Percentiles rank a stretch among this genome's conserved stretches.
These are phyloP conservation scores for Thermothielavioides terrestris DNA, from an alignment of 495 filamentous ascomycete species.

Conservation along the genomic window DNA sequence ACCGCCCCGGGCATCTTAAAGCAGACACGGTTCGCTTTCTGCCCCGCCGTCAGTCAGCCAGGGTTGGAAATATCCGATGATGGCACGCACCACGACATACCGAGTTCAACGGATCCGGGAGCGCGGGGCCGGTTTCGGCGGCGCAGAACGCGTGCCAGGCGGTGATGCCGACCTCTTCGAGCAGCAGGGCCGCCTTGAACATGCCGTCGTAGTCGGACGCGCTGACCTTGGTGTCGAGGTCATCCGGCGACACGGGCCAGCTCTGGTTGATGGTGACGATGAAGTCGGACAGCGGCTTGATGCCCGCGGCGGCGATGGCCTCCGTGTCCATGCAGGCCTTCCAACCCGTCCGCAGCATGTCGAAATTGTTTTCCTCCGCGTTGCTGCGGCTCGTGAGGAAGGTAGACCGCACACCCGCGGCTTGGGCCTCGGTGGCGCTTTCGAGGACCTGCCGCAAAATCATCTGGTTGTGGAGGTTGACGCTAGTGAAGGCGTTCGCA, in stretches of 20 bases:
- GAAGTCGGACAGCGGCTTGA: slow-evolving; percentile 46
- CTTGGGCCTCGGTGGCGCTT: slow-evolving; percentile 41
- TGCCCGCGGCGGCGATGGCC: slow-evolving; percentile 44
- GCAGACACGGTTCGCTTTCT: neutral
- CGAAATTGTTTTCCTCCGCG: slow-evolving; percentile 53
- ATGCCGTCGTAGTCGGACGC: neutral
- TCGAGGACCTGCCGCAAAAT: slow-evolving; percentile 58
- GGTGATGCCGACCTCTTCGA: neutral
- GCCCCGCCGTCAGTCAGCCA: neutral
- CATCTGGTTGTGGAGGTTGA: slow-evolving; percentile 50
- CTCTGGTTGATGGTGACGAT: slow-evolving; percentile 13
- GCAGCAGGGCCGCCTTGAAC: neutral
- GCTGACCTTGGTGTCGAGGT: neutral
- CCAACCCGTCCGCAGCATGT: slow-evolving; percentile 55
- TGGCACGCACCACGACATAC: neutral
- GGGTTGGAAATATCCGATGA: neutral
- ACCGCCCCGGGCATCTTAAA: neutral
- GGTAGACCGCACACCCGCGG: neutral
- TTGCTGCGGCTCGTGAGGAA: slow-evolving; percentile 6
- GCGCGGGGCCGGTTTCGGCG: neutral
- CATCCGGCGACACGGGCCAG: slow-evolving; percentile 5
- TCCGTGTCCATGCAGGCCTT: slow-evolving; percentile 56
- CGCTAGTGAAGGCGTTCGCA: slow-evolving; percentile 49
- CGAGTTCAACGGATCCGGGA: slow-evolving; percentile 1
- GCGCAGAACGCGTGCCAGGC: neutral